Evolutionary conservation across 768 basidiomycete species (phyloP), one percentile per base, ranked within the genome.

Genomic region (Agrocybe chaxingu): DNA sequence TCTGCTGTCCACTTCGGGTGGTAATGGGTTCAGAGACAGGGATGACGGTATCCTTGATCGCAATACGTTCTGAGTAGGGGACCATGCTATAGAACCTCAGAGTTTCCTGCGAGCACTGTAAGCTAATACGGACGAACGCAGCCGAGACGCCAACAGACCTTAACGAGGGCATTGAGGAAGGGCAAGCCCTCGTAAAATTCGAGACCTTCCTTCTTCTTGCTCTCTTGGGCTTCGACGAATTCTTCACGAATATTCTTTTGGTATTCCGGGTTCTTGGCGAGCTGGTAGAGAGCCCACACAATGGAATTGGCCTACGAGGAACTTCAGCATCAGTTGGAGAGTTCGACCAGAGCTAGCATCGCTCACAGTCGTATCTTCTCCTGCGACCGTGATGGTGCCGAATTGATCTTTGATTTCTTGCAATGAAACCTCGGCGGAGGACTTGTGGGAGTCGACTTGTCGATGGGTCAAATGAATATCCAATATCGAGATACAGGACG

Each of bases 281-380:
- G 45, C 6, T n/a, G 18, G 11, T 47, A 52, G 11, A 52, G 31
- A 6, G 44, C 44, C 51, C 51, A 52, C 5, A 52, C 18, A 2
- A 52, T 7, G 31, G 42, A 32, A 8, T 47, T 52, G 4, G 51
- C 51, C 51, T 52, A 16, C 7, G n/a, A 3, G 19, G n/a, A 18
- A 7, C 11, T 31, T 2, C 10, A 9, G 5, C 24, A 2, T 7
- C 11, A 16, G 8, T 11, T 9, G 13, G 4, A 37, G 4, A 11
- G 16, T 7, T 19, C 8, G 18, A 1, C 33, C 4, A 24, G 3
- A 12, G 11, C 5, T 12, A 16, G 24, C 24, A 30, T n/a, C 8
- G 7, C 51, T n/a, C 10, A 41, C 51, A 16, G 51, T 52, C 11
- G 51, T 52, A 18, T 52, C 51, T 10, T 52, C 45, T 8, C 51